Conservation (phyloP, 345 rosid species). For the Aegle marmelos region DNA sequence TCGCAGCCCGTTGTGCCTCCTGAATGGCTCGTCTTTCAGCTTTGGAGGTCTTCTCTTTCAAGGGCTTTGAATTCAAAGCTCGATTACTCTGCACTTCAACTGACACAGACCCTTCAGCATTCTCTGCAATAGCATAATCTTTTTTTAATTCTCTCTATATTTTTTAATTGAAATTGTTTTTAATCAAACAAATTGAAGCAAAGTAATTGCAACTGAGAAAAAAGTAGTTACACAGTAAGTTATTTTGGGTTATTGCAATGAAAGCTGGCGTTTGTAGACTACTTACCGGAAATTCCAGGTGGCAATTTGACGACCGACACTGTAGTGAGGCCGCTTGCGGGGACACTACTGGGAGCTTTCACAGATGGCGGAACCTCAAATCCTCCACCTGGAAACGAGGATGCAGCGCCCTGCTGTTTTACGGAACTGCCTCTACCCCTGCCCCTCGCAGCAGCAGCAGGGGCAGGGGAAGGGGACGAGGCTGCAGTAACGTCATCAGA, state of each 20-base stretch:
- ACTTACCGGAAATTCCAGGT: slow-evolving; percentile 55
- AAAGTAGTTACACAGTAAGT: not conserved
- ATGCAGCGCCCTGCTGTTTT: slow-evolving; percentile 16
- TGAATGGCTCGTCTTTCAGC: slow-evolving; percentile 94
- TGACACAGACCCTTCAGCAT: slow-evolving; percentile 34
- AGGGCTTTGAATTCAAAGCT: slow-evolving; percentile 44
- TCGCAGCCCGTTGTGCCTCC: slow-evolving; percentile 93
- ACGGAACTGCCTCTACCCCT: slow-evolving; percentile 35
- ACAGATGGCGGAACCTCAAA: slow-evolving; percentile 15
- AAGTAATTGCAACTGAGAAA: too few species aligned
- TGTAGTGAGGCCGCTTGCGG: slow-evolving; percentile 60
- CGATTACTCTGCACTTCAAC: slow-evolving; percentile 51
- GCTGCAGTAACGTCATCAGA: slow-evolving; percentile 31
- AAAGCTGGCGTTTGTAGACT: not conserved
- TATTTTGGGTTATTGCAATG: not conserved
- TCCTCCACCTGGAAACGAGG: slow-evolving; percentile 21
- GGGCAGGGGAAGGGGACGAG: slow-evolving; percentile 24
- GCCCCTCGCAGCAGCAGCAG: not conserved
- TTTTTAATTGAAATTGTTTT: too few species aligned
- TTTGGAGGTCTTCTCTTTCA: slow-evolving; percentile 83
- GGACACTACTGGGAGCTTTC: slow-evolving; percentile 57
- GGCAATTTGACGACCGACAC: slow-evolving; percentile 66
- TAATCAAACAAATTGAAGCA: not conserved
- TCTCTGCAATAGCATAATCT: slow-evolving; percentile 38
- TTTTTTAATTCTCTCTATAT: not conserved